Conservation (phyloP, 805 yeast genomes). For the Peterozyma toletana region DNA sequence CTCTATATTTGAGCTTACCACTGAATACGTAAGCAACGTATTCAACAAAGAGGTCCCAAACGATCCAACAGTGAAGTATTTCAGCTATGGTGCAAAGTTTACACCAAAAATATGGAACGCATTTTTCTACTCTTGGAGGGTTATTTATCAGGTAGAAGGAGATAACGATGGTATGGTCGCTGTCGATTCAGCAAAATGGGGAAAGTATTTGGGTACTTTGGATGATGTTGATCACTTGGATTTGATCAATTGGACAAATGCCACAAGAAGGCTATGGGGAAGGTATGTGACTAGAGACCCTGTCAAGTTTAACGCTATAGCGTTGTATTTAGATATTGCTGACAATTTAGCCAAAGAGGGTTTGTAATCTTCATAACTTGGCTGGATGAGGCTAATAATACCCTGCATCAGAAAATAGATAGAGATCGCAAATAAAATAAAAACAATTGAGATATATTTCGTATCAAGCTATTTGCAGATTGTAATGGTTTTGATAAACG, state of each 20-base stretch:
- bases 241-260: constrained; percentile 75
- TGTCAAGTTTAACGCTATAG: constrained; percentile 53
- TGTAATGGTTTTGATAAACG: constrained; percentile 28
- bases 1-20: constrained; percentile 59
- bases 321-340: constrained; percentile 62
- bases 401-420: too few species aligned
- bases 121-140: constrained; percentile 57
- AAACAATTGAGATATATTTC: too few species aligned
- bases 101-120: constrained; percentile 55
- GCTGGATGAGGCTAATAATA: background rate
- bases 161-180: constrained; percentile 86
- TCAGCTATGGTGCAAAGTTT: constrained; percentile 78
- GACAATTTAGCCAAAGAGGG: constrained; percentile 56
- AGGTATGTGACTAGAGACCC: constrained; percentile 21
- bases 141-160: constrained; percentile 42
- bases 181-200: constrained; percentile 76
- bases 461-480: background rate
- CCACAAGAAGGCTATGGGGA: constrained; percentile 31
- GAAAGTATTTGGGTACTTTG: constrained; percentile 71
- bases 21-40: constrained; percentile 32
- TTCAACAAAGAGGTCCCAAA: constrained; percentile 50
- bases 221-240: constrained; percentile 80
- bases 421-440: background rate
- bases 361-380: constrained; percentile 23
- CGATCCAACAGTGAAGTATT: constrained; percentile 60